Percentiles rank a stretch among this genome's conserved stretches.
Conservation (phyloP, 2,329 filamentous ascomycete genomes). For the Trichoderma polysporum region DNA sequence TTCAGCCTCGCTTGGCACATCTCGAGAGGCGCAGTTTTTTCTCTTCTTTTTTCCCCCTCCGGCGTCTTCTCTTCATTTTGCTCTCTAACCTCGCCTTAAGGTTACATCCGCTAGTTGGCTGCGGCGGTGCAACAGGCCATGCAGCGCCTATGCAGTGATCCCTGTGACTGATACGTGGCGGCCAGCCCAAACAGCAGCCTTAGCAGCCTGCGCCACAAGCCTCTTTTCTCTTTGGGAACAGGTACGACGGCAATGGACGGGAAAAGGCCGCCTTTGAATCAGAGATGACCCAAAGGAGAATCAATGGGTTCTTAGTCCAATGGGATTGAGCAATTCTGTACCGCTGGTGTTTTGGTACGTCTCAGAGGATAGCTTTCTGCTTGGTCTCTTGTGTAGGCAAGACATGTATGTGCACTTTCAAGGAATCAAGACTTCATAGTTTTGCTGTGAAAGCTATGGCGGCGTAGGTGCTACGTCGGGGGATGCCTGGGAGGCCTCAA, state of each 20-base stretch:
- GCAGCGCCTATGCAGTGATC: not conserved
- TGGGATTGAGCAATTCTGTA: not conserved
- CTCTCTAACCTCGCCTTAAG: not conserved
- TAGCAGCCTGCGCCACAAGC: not conserved
- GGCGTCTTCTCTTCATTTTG: not conserved
- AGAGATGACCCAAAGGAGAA: not conserved
- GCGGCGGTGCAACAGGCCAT: not conserved
- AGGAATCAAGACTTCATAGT: not conserved
- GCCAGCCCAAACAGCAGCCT: not conserved
- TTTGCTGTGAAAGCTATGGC: not conserved
- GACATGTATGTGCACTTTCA: not conserved
- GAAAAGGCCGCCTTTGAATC: not conserved
- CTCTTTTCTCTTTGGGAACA: not conserved
- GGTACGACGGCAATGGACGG: no score
- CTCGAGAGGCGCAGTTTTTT: not conserved
- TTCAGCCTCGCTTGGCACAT: not conserved
- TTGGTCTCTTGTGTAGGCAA: not conserved
- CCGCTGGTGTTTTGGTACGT: not conserved
- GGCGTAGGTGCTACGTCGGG: not conserved
- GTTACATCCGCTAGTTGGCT: not conserved
- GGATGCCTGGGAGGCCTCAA: not conserved
- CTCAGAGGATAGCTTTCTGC: not conserved
- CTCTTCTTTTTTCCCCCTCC: not conserved
- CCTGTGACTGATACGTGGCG: slow-evolving; percentile 1
- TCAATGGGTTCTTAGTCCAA: not conserved